Evolutionary conservation across 768 basidiomycete genomes (phyloP).

Genomic region (Grammothele lineata): DNA sequence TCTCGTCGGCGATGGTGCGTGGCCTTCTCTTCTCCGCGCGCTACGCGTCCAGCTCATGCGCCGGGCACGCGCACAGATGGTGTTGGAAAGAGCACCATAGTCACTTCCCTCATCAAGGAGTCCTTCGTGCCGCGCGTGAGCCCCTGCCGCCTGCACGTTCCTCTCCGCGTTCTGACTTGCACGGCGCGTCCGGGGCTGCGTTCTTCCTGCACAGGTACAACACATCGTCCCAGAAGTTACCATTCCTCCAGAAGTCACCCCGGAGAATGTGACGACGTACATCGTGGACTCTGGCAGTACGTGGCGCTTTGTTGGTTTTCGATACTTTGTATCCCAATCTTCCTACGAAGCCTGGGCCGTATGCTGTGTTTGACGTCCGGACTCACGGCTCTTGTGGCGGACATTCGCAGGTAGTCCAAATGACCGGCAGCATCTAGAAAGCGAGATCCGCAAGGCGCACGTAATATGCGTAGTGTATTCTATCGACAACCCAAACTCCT

Average conservation of each 20-base stretch:
- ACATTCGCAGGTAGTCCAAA: slow-evolving; percentile 64
- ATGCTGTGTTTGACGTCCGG: no score
- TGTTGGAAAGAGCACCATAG: slow-evolving; percentile 96
- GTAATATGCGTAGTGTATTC: slow-evolving; percentile 98
- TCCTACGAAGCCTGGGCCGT: no score
- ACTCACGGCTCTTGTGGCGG: no score
- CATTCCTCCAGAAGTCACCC: slow-evolving; percentile 95
- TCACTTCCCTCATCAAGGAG: slow-evolving; percentile 96
- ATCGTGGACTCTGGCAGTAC: slow-evolving; percentile 96
- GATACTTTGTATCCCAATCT: not conserved
- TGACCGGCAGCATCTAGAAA: slow-evolving; percentile 85
- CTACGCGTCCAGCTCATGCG: no score
- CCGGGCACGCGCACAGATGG: slow-evolving; percentile 76
- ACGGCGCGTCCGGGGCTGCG: slow-evolving; percentile 1
- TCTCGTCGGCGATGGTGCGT: slow-evolving; percentile 85
- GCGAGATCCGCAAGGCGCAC: slow-evolving; percentile 95
- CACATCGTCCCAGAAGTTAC: slow-evolving; percentile 96
- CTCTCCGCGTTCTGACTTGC: not conserved
- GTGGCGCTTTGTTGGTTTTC: slow-evolving; percentile 23
- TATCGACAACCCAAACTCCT: slow-evolving; percentile 94
- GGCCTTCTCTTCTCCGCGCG: no score
- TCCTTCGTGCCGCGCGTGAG: slow-evolving; percentile 85
- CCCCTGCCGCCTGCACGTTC: slow-evolving; percentile 3
- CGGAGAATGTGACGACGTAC: slow-evolving; percentile 96
- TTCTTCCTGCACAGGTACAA: slow-evolving; percentile 61